Base-by-base conservation (phyloP, 225 moss, liverwort and hornwort species). In the Bryum argenteum region DNA sequence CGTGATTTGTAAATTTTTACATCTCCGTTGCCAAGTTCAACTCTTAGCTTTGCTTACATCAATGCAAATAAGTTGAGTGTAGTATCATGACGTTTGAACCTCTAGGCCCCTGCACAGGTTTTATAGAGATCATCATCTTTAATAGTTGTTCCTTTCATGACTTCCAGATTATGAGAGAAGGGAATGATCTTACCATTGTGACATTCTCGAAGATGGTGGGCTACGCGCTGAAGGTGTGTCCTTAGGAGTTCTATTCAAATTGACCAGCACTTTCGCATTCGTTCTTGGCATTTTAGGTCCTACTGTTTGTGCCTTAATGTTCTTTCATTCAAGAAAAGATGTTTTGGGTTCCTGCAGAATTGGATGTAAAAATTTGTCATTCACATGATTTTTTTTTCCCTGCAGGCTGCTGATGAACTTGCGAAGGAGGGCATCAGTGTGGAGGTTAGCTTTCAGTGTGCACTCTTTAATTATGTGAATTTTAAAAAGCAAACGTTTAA, bases 171-270 rank as follows among this genome's bases (percentile, higher is more conserved):
- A 86, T 87, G 79, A 86, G 82, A 48, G 78, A 90, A 67, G 97
- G 97, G 38, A 91, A 78, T 43, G 97, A 97, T 71, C 84, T 97
- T 52, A 94, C 97, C 9, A 89, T 97, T 18, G 87, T 88, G 60
- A 87, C 92, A 47, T 94, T 86, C 65, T 97, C 97, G 50, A 97
- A 97, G 87, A 94, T 97, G 94, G 96, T 97, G 71, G 94, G 96
- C 45, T 94, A 76, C 76, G 85, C 79, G 22, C 83, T 97, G 58
- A 97, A 94, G 97, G 91, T 95, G 61, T 18, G 72, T 26, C 9
- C 9, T 50, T 19, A 38, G 10, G 21, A 70, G 10, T 52, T 37
- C 17, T 75, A 28, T 20, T 55, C 7, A 38, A 17, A 42, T 40
- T 18, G 59, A n/a, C 28, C 48, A 15, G 50, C 67, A 48, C 26